Evolutionary conservation across 306 rosid genomes (phyloP).

Genomic region (Hippophae rhamnoides): DNA sequence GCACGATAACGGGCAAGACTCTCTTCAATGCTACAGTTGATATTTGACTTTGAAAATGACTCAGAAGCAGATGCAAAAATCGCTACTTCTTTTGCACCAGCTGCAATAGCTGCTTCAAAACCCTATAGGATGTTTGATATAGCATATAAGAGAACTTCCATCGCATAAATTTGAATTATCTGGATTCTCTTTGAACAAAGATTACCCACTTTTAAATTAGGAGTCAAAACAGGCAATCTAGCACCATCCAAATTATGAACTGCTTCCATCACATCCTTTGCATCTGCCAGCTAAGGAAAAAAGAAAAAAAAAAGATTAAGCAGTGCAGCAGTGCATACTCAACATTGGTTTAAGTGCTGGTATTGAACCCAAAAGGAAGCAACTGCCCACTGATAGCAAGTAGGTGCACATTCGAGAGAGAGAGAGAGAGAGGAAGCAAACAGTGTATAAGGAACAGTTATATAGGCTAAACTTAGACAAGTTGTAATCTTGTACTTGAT

Average conservation of each 20-base stretch:
- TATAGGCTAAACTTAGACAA: no score
- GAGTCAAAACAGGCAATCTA: conserved; percentile 76
- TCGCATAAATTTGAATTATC: neutral
- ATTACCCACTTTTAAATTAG: conserved; percentile 60
- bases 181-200: conserved; percentile 3
- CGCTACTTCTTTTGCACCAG: conserved; percentile 87
- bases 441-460: no score
- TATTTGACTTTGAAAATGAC: conserved; percentile 80
- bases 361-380: neutral
- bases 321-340: conserved; percentile 9
- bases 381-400: neutral
- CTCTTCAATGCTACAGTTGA: conserved; percentile 79
- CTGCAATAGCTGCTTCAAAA: conserved; percentile 75
- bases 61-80: conserved; percentile 90
- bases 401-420: neutral
- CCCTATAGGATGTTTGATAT: conserved; percentile 34
- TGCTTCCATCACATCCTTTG: conserved; percentile 70
- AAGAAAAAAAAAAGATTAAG: conserved; percentile 6
- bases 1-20: conserved; percentile 61
- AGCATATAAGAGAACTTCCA: conserved; percentile 11
- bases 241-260: conserved; percentile 46
- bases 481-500: no score
- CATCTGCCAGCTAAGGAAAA: conserved; percentile 63
- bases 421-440: no score
- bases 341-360: neutral